These are phyloP conservation scores for Penicillium cataractarum DNA, from an alignment of 495 filamentous ascomycete genomes.

Conservation along the genomic window DNA sequence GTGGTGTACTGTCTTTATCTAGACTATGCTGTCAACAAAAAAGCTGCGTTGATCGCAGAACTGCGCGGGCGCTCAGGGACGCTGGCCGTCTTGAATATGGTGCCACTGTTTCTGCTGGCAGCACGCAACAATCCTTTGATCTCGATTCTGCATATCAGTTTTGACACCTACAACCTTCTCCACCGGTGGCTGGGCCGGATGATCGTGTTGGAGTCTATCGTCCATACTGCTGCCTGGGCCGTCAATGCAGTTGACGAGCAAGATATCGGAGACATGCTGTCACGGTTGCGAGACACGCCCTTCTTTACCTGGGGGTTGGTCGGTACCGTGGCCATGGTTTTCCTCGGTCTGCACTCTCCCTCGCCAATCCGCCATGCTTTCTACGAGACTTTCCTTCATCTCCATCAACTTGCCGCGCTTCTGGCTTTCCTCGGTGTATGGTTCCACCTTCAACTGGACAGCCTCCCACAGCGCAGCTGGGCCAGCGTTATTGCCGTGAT, in stretches of 20 bases:
- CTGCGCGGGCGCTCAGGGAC: constrained; percentile 84
- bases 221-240: constrained; percentile 74
- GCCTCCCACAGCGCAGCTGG: constrained; percentile 64
- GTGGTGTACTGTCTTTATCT: constrained; percentile 76
- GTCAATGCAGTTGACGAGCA: constrained; percentile 51
- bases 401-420: constrained; percentile 73
- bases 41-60: constrained; percentile 59
- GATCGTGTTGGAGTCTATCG: constrained; percentile 73
- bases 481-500: constrained; percentile 60
- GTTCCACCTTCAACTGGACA: constrained; percentile 65
- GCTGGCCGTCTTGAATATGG: constrained; percentile 83
- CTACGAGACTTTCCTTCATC: constrained; percentile 82
- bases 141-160: constrained; percentile 77
- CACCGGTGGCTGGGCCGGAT: constrained; percentile 96
- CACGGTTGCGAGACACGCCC: constrained; percentile 62
- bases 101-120: constrained; percentile 87
- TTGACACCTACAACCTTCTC: constrained; percentile 94
- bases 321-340: constrained; percentile 60
- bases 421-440: constrained; percentile 68
- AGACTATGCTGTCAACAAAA: constrained; percentile 60
- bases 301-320: constrained; percentile 58
- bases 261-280: constrained; percentile 55
- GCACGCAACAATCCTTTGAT: constrained; percentile 95
- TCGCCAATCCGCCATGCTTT: constrained; percentile 84
- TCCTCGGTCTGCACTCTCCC: constrained; percentile 69